Percentiles rank a stretch among this genome's conserved stretches.
Evolutionary conservation across 768 basidiomycete species (phyloP).

Genomic region (Collybia mongolica): DNA sequence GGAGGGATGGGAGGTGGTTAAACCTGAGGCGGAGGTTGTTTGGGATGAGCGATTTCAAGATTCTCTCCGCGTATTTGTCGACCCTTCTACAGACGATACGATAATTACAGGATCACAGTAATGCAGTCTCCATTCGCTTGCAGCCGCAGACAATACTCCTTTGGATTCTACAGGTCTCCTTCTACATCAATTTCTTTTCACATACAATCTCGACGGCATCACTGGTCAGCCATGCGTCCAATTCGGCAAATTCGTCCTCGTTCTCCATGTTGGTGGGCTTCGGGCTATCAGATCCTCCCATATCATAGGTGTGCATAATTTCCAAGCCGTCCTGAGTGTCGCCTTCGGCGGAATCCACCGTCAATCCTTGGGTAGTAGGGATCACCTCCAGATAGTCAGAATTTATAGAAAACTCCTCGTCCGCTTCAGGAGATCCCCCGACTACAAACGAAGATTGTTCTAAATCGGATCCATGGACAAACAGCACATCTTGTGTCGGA

Average conservation of each 20-base stretch:
- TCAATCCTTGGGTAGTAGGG: conserved; percentile 2
- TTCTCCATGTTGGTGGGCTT: conserved; percentile 12
- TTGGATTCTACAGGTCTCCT: background rate
- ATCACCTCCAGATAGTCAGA: conserved; percentile 13
- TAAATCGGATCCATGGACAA: too few relatives aligned
- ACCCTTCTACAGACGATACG: conserved; percentile 23
- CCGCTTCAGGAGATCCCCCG: background rate
- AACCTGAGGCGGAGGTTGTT: conserved; percentile 55
- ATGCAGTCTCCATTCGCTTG: background rate
- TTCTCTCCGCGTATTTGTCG: conserved; percentile 58
- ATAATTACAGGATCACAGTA: background rate
- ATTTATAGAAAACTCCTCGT: conserved; percentile 31
- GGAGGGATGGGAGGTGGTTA: conserved; percentile 76
- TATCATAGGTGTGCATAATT: too few relatives aligned
- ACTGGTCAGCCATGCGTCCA: conserved; percentile 70
- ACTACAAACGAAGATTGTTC: too few relatives aligned
- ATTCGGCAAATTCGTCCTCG: conserved; percentile 56
- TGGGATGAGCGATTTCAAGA: conserved; percentile 79
- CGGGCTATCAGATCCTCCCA: too few relatives aligned
- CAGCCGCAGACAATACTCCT: background rate
- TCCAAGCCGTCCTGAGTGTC: too few relatives aligned
- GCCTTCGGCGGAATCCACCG: background rate
- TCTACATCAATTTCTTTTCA: background rate
- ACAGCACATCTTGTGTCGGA: too few relatives aligned
- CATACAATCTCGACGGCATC: conserved; percentile 56